Base-by-base conservation (phyloP, 1,139 yeast genomes). In the Taphrina pruni region DNA sequence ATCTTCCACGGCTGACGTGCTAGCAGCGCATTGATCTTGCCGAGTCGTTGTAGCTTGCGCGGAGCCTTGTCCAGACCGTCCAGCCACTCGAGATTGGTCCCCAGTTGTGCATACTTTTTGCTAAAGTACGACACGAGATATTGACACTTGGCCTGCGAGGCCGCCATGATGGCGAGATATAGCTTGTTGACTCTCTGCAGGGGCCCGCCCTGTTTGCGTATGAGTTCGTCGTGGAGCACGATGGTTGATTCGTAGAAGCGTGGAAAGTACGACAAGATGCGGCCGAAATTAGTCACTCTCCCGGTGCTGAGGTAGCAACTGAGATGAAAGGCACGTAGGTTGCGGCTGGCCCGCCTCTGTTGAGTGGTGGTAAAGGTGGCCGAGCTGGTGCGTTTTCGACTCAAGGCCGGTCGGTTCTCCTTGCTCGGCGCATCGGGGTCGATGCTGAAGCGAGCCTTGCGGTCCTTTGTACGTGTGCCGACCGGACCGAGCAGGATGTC, bases 121-220 rank as follows among this genome's bases (percentile, higher is more conserved):
- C 62, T 46, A 32, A 64, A 60, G 45, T 61, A 60, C 21, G 72
- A 69, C n/a, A 70, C 57, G 51, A 61, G 50, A 41, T 70, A 70
- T 26, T 70, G 72, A 45, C 72, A 70, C 1, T 65, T 57, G 20
- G 56, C 38, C 36, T 70, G 71, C 5, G 72, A 68, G 4, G 72
- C 72, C 6, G 72, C 72, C 72, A 71, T 68, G 55, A 71, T 60
- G 36, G 70, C 69, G 14, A 71, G 68, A 50, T 71, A 71, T 9
- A 70, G 56, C 46, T 70, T 68, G 57, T 39, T 64, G 12, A 57
- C 43, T 32, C 66, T 39, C 21, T 55, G 72, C 61, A 69, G 35
- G 6, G 71, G 72, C 36, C 69, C 70, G 17, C 55, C 60, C 45
- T 51, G 64, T 32, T 60, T 62, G 38, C 55, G 65, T 32, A 70